phyloP scores from a whole-genome alignment of 164 flowering plant genomes.

The Umbellularia californica region DNA sequence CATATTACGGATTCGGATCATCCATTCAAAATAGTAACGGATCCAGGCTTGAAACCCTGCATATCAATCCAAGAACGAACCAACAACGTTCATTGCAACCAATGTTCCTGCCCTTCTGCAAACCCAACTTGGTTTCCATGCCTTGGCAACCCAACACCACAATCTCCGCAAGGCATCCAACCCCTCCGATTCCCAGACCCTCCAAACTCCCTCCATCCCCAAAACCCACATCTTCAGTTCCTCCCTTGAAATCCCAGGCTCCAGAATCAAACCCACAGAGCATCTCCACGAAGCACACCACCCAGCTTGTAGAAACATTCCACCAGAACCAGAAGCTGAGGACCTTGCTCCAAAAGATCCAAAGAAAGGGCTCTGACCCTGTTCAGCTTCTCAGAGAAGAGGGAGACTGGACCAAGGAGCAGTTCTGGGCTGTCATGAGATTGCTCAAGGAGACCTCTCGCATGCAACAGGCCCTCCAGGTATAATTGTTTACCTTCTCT shows the following conservation, averaged over 20 bases:
- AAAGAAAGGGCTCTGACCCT: slow-evolving; percentile 25
- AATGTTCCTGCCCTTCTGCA: background rate
- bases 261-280: background rate
- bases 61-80: too few species aligned
- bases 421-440: slow-evolving; percentile 49
- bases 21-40: too few species aligned
- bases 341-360: slow-evolving; percentile 32
- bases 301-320: slow-evolving; percentile 32
- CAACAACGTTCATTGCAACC: too few species aligned
- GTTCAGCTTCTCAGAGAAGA: slow-evolving; percentile 36
- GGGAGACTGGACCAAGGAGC: slow-evolving; percentile 54
- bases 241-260: too few species aligned
- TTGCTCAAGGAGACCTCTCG: slow-evolving; percentile 38
- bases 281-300: slow-evolving; percentile 12
- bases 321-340: slow-evolving; percentile 31
- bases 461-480: slow-evolving; percentile 35
- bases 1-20: too few species aligned
- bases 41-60: too few species aligned
- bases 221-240: background rate
- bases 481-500: slow-evolving; percentile 13
- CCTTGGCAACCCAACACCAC: background rate
- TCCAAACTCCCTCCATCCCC: background rate
- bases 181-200: background rate
- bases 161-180: background rate
- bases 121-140: background rate